Evolutionary conservation across 2,329 filamentous ascomycete genomes (phyloP), one percentile per base, ranked within the genome.

Genomic region (Rutstroemia sp.): DNA sequence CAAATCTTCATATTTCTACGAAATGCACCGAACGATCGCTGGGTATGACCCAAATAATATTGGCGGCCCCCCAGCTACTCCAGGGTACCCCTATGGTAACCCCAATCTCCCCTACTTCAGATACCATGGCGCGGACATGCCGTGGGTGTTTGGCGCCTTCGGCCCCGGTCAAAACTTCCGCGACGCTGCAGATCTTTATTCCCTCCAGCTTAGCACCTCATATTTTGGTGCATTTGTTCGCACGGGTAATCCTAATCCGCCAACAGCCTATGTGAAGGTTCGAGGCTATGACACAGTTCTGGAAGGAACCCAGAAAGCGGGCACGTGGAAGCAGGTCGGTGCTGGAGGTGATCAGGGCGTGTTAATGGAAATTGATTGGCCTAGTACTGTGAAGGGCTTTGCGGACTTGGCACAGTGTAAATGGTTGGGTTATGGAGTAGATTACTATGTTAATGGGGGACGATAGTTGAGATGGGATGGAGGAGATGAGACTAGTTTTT

Each of bases 21-120:
- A 79, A 57, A 75, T 80, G 61, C 72, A 78, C 17, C 75, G 78
- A 27, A 74, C 74, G 0, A 73, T 73, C 45, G 65, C 65, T 5
- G 76, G 75, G 4, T 80, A 76, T 60, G 77, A 79, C 47, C 77
- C 78, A 0, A 80, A 80, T 60, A 71, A 75, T 45, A 72, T 80
- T 2, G 76, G 76, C 2, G 71, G 72, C 0, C 73, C 76, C 12
- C 71, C 75, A 1, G 63, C 69, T 4, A 69, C 70, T 5, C 66
- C 72, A 0, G 72, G 65, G 2, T 74, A 70, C 57, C 75, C 75
- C 0, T 57, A 75, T 48, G 76, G 77, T 4, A 72, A 81, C 59
- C 78, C 78, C 0, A 71, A 75, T 46, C 68, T 74, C 25, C 76
- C 77, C 8, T 81, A 81, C 65, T 79, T 78, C 67, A 72, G 74